These are phyloP conservation scores for Zalaria obscura DNA, from an alignment of 2,329 filamentous ascomycete species.

Conservation along the genomic window DNA sequence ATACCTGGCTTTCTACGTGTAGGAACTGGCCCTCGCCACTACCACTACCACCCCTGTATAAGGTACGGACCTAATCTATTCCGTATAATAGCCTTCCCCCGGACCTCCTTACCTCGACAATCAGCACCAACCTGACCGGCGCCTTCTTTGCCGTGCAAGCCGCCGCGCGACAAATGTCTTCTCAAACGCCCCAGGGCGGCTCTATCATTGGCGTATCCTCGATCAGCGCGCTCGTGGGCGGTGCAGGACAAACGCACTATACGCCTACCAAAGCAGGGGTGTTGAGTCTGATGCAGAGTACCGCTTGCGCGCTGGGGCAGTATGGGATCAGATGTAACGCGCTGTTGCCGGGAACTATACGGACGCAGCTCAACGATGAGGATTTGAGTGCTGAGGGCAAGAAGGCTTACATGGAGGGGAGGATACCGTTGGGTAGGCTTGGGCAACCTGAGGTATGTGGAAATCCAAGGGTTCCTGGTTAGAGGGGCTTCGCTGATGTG, in stretches of 20 bases:
- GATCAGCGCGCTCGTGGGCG: constrained; percentile 64
- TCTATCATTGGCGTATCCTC: constrained; percentile 66
- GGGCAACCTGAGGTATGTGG: constrained; percentile 39
- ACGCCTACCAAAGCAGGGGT: constrained; percentile 81
- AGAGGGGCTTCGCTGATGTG: background rate
- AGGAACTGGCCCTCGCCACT: too few relatives aligned
- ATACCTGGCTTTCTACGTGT: too few relatives aligned
- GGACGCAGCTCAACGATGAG: constrained; percentile 71
- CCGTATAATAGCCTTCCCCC: constrained; percentile 40
- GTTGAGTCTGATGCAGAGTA: constrained; percentile 68
- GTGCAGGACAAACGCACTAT: constrained; percentile 68
- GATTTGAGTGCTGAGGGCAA: constrained; percentile 63
- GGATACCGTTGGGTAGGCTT: constrained; percentile 67
- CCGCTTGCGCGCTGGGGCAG: constrained; percentile 62
- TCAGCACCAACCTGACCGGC: constrained; percentile 70
- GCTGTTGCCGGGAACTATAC: constrained; percentile 67
- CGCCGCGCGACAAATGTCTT: constrained; percentile 69
- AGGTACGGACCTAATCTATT: too few relatives aligned
- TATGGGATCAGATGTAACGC: constrained; percentile 73
- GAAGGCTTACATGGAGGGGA: constrained; percentile 61
- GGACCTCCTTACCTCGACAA: constrained; percentile 55
- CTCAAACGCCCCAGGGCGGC: constrained; percentile 46
- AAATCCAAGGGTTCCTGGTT: background rate
- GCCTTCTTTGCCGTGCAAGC: constrained; percentile 84
- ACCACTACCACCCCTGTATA: too few relatives aligned